Conservation (phyloP, 208 protist species). For the Porcisia hertigi region DNA sequence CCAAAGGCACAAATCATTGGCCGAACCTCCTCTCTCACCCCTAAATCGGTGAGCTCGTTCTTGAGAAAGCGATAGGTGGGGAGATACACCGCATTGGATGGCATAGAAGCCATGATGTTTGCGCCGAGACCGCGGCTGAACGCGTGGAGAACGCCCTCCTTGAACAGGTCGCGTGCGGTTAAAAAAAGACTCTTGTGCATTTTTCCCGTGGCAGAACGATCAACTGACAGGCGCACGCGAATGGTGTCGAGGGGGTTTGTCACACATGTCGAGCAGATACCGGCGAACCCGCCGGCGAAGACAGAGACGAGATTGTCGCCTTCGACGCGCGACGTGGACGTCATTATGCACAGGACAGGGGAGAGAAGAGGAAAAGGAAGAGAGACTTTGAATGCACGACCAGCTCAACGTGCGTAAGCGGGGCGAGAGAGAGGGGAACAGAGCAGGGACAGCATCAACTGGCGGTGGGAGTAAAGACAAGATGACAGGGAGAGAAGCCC, state of each 20-base stretch:
- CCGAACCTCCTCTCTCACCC: conserved; percentile 52
- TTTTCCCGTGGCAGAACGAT: conserved; percentile 72
- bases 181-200: conserved; percentile 76
- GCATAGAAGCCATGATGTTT: conserved; percentile 90
- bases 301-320: conserved; percentile 71
- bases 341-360: conserved; percentile 1
- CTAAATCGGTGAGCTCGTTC: conserved; percentile 45
- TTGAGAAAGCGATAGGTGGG: conserved; percentile 79
- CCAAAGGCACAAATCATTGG: conserved; percentile 71
- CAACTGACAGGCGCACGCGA: conserved; percentile 78
- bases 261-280: conserved; percentile 85
- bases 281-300: conserved; percentile 80
- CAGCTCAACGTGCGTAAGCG: neutral
- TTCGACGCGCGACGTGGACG: conserved; percentile 16
- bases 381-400: neutral
- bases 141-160: conserved; percentile 66
- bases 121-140: conserved; percentile 78
- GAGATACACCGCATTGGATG: conserved; percentile 89
- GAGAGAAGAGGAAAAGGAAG: neutral
- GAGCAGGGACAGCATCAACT: neutral
- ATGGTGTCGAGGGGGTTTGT: conserved; percentile 92
- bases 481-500: neutral
- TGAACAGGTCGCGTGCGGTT: conserved; percentile 71
- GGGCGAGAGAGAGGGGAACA: neutral
- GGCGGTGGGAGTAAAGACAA: neutral